These are phyloP conservation scores for Phanerochaete sordida DNA, from an alignment of 768 basidiomycete species.

Conservation along the genomic window DNA sequence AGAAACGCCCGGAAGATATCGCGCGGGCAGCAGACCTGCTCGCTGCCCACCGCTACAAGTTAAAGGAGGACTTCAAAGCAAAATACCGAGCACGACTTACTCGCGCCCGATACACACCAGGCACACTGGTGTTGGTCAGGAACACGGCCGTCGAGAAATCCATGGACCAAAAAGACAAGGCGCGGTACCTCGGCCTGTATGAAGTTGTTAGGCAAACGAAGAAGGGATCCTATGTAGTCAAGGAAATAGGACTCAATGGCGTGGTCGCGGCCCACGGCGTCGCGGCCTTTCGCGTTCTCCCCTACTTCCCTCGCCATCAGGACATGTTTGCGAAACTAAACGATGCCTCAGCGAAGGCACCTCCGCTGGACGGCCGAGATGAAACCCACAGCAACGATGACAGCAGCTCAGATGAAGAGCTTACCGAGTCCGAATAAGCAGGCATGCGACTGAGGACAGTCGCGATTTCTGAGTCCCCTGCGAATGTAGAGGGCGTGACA, in stretches of 20 bases:
- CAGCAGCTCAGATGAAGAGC: too few species aligned
- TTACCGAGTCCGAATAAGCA: too few species aligned
- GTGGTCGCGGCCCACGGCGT: slow-evolving; percentile 11
- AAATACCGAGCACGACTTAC: slow-evolving; percentile 18
- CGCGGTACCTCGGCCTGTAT: slow-evolving; percentile 24
- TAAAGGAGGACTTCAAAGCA: slow-evolving; percentile 24
- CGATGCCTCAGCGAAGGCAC: too few species aligned
- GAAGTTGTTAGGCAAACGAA: slow-evolving; percentile 20
- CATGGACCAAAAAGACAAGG: slow-evolving; percentile 22
- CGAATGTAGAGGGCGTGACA: too few species aligned
- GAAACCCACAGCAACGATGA: too few species aligned
- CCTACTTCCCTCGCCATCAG: too few species aligned
- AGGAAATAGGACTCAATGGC: slow-evolving; percentile 26
- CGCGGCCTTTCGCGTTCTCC: slow-evolving; percentile 6
- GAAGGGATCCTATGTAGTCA: slow-evolving; percentile 24
- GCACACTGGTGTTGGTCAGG: slow-evolving; percentile 26
- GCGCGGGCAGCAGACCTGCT: slow-evolving; percentile 14
- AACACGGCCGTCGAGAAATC: slow-evolving; percentile 26
- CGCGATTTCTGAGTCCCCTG: too few species aligned
- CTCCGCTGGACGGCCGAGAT: too few species aligned
- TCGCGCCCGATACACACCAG: slow-evolving; percentile 25
- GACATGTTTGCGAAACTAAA: too few species aligned
- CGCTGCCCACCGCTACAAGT: slow-evolving; percentile 15
- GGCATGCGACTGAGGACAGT: slow-evolving; percentile 4
- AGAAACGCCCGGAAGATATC: slow-evolving; percentile 24